phyloP scores from a whole-genome alignment of 176 grass and related monocot genomes.

The Carex cristatella region DNA sequence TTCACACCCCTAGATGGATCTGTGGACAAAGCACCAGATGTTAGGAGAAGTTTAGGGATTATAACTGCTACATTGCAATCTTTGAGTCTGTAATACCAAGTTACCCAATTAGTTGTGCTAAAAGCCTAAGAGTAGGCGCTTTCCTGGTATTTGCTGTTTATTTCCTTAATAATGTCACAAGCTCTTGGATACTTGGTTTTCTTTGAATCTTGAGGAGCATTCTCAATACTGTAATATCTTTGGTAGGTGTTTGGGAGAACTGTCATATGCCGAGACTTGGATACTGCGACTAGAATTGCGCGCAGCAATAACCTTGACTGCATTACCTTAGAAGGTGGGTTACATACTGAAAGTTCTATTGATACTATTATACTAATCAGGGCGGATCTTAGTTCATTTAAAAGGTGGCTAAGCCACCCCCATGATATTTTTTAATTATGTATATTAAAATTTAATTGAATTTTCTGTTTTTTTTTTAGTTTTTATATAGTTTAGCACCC shows the following conservation, averaged over 20 bases:
- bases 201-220: not conserved
- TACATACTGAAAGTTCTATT: constrained; percentile 5
- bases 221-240: constrained; percentile 24
- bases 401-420: too few species aligned
- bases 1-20: not conserved
- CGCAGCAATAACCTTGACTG: constrained; percentile 80
- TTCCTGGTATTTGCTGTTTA: not conserved
- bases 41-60: not conserved
- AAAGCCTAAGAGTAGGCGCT: constrained; percentile 13
- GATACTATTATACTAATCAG: constrained; percentile 19
- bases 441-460: too few species aligned
- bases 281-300: constrained; percentile 84
- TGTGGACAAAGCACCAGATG: not conserved
- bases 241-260: constrained; percentile 97
- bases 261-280: constrained; percentile 92
- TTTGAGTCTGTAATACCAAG: not conserved
- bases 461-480: too few species aligned
- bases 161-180: constrained; percentile 2
- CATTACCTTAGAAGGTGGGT: constrained; percentile 86
- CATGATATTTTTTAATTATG: too few species aligned
- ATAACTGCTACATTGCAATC: constrained; percentile 22
- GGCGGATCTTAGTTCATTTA: too few species aligned
- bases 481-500: too few species aligned
- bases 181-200: constrained; percentile 1
- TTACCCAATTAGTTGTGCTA: not conserved